phyloP scores from a whole-genome alignment of 2,329 filamentous ascomycete species.

The Verticillium dahliae region DNA sequence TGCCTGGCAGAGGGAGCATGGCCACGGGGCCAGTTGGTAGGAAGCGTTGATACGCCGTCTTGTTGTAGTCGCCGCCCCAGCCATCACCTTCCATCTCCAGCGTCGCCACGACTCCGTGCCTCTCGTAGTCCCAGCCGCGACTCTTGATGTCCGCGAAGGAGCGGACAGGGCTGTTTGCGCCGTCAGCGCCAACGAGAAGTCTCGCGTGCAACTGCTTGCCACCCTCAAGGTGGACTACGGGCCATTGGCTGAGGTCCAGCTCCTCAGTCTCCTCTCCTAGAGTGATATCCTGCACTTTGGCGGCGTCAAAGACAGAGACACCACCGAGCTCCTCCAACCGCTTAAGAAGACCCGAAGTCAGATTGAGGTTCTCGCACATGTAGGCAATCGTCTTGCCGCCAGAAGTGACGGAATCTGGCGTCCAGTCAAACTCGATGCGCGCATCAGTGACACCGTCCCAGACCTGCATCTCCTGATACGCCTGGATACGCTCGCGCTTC shows the following conservation, averaged over 20 bases:
- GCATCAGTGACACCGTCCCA: slow-evolving; percentile 93
- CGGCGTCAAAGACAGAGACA: slow-evolving; percentile 67
- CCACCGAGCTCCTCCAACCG: slow-evolving; percentile 64
- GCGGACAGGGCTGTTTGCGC: slow-evolving; percentile 88
- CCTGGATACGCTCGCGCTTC: slow-evolving; percentile 66
- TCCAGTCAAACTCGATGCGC: slow-evolving; percentile 83
- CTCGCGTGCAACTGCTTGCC: slow-evolving; percentile 68
- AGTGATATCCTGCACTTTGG: slow-evolving; percentile 72
- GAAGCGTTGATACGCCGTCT: slow-evolving; percentile 91
- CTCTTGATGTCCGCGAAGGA: slow-evolving; percentile 81
- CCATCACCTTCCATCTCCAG: slow-evolving; percentile 62
- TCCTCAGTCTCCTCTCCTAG: slow-evolving; percentile 64
- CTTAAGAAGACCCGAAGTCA: slow-evolving; percentile 70
- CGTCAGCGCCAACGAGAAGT: slow-evolving; percentile 86
- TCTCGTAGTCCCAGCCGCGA: slow-evolving; percentile 86
- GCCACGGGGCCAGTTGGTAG: slow-evolving; percentile 87
- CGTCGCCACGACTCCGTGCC: slow-evolving; percentile 88
- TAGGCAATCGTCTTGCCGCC: slow-evolving; percentile 70
- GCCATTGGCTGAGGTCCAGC: slow-evolving; percentile 80
- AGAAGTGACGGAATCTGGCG: slow-evolving; percentile 34
- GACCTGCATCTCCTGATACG: slow-evolving; percentile 94
- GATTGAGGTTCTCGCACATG: slow-evolving; percentile 93
- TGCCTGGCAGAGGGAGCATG: slow-evolving; percentile 81
- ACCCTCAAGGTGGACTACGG: slow-evolving; percentile 67
- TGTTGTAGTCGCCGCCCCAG: slow-evolving; percentile 46